Base-by-base conservation (phyloP, 1,139 yeast species). In the Blastobotrys ciferrii region DNA sequence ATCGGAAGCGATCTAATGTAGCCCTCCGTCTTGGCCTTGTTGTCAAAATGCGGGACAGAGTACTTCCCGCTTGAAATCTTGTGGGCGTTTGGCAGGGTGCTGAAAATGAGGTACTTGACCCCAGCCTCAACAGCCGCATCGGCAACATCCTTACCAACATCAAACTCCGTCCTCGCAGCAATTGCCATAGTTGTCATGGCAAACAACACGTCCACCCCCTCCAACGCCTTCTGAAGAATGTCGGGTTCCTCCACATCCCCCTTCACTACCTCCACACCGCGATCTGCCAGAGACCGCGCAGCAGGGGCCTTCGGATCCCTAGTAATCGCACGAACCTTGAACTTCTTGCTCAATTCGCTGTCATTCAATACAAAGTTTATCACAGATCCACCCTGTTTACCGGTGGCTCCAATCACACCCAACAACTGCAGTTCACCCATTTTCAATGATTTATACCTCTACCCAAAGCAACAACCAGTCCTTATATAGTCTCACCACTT, bases 41-140 rank as follows among this genome's bases (percentile, higher is more conserved):
- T 33, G n/a, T 46, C 46, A 25, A 48, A 47, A 19, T 23, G 43
- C 6, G 11, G 36, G 9, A 31, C 50, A 13, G 15, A 4, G 31
- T 30, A 40, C 15, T 37, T 31, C 15, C 47, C 47, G 4, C 31
- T 20, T 12, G 52, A 48, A 38, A 46, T 18, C 18, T 42, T 42
- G 13, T 13, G 13, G 3, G 32, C 30, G 25, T 25, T 32, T 12
- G 41, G 19, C 14, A 38, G 37, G 11, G 45, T 40, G 33, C 49
- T 45, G 39, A 30, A 48, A 28, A 48, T 47, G 20, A 48, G 2
- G 25, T 42, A 47, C 36, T 47, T n/a, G 7, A 39, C 48, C 12
- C 43, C 56, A 25, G 40, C 42, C 17, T 9, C 43, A 19, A 43
- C 54, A 39, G 43, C 51, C 19, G 47, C 50, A 37, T 43, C 51